Conservation (phyloP, 78 protist genomes). For the Guillardia theta region DNA sequence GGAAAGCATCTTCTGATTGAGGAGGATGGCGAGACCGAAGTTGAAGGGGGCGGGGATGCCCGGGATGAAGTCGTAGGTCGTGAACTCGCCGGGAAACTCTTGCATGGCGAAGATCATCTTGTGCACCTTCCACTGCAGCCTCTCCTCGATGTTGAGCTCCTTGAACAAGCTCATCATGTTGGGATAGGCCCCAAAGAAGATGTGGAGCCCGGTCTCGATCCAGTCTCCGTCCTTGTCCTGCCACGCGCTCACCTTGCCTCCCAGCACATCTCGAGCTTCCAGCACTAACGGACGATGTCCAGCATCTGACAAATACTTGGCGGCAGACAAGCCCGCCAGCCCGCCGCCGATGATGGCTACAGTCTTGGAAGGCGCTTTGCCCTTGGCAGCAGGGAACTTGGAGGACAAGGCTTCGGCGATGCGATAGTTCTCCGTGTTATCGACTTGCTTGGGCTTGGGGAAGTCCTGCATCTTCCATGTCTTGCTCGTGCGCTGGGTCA, state of each 20-base stretch:
- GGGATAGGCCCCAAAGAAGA: constrained; percentile 63
- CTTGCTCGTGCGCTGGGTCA: no score
- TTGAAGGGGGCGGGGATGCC: constrained; percentile 58
- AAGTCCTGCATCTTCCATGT: constrained; percentile 22
- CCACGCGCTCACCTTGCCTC: constrained; percentile 59
- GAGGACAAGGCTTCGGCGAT: neutral
- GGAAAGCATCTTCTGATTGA: constrained; percentile 58
- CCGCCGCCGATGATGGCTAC: constrained; percentile 62
- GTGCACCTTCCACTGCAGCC: constrained; percentile 63
- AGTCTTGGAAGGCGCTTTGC: neutral
- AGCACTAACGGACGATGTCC: constrained; percentile 42
- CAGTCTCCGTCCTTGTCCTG: constrained; percentile 63
- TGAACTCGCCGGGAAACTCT: constrained; percentile 47
- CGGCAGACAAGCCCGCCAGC: constrained; percentile 46
- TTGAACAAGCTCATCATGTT: constrained; percentile 55
- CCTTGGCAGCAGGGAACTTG: neutral
- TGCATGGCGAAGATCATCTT: constrained; percentile 58
- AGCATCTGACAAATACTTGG: constrained; percentile 41
- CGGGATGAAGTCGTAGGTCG: constrained; percentile 44
- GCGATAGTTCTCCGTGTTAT: neutral
- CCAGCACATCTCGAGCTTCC: constrained; percentile 60
- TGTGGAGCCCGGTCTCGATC: constrained; percentile 64
- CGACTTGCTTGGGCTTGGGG: neutral
- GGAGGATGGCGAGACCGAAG: constrained; percentile 44
- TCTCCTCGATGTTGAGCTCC: constrained; percentile 51